These are phyloP conservation scores for Globisporangium uncinulatum DNA, from an alignment of 352 stramenopile genomes.

Conservation along the genomic window DNA sequence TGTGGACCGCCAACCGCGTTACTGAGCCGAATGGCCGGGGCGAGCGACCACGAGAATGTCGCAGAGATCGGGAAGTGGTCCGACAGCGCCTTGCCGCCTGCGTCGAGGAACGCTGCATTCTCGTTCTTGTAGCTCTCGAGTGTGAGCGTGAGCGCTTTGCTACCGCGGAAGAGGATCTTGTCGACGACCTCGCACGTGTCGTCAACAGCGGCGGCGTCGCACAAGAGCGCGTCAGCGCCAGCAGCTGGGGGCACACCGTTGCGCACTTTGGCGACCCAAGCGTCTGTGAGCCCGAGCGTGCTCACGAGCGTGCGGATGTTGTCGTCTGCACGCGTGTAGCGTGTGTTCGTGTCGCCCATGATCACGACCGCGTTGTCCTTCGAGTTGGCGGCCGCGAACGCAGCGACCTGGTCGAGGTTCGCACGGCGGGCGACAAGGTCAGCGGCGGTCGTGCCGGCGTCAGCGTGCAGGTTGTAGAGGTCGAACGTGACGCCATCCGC, in stretches of 20 bases:
- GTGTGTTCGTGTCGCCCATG: slow-evolving; percentile 53
- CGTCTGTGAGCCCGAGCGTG: slow-evolving; percentile 29
- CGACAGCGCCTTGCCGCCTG: slow-evolving; percentile 28
- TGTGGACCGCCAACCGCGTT: slow-evolving; percentile 32
- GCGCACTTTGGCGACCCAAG: slow-evolving; percentile 37
- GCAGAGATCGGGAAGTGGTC: slow-evolving; percentile 47
- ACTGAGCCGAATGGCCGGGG: slow-evolving; percentile 23
- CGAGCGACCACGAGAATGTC: slow-evolving; percentile 31
- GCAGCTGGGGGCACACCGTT: slow-evolving; percentile 24
- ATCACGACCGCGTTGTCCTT: slow-evolving; percentile 39
- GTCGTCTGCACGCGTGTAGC: slow-evolving; percentile 38
- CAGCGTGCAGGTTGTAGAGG: slow-evolving; percentile 49
- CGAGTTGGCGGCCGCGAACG: slow-evolving; percentile 36
- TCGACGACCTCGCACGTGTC: slow-evolving; percentile 49
- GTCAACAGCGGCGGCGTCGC: slow-evolving; percentile 24
- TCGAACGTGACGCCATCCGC: slow-evolving; percentile 33
- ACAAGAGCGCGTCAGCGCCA: slow-evolving; percentile 31
- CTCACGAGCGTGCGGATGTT: slow-evolving; percentile 28
- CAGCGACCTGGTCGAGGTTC: slow-evolving; percentile 41
- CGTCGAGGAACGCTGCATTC: slow-evolving; percentile 30
- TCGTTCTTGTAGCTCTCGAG: slow-evolving; percentile 41
- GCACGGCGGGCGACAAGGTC: slow-evolving; percentile 27
- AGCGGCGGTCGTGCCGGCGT: slow-evolving; percentile 22
- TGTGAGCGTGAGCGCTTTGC: slow-evolving; percentile 36
- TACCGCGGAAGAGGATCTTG: slow-evolving; percentile 56